Evolutionary conservation across 106 monocot genomes (phyloP).

Genomic region (Platanthera guangdongensis): DNA sequence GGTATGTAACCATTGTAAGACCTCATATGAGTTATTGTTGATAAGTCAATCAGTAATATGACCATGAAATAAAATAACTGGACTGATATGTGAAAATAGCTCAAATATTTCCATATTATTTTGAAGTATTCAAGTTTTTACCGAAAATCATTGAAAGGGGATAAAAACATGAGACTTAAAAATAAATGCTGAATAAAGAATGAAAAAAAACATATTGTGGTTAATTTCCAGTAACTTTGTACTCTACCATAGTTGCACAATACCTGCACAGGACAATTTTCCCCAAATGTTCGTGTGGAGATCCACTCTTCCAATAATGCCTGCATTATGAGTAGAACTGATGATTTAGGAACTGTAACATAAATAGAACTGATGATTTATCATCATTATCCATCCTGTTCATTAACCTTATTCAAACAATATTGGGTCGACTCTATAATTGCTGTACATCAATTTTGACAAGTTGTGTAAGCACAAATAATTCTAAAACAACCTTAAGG

Average conservation of each 20-base stretch:
- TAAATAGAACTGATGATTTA: background rate
- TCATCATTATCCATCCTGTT: background rate
- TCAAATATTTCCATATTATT: too few relatives aligned
- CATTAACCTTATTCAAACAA: background rate
- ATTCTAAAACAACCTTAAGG: too few relatives aligned
- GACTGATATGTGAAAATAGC: too few relatives aligned
- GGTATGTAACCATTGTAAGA: too few relatives aligned
- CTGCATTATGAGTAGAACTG: conserved; percentile 23
- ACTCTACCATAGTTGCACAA: background rate
- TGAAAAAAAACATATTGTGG: background rate
- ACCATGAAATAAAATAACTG: too few relatives aligned
- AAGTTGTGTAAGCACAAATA: too few relatives aligned
- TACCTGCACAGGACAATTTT: conserved; percentile 73
- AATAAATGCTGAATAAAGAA: background rate
- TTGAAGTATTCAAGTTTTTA: too few relatives aligned
- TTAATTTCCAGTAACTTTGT: background rate
- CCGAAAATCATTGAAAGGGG: too few relatives aligned
- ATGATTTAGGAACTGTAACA: background rate
- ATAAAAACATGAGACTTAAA: background rate
- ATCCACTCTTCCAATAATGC: conserved; percentile 98
- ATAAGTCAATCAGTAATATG: too few relatives aligned
- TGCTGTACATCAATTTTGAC: background rate
- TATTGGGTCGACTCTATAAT: background rate
- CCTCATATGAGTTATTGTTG: too few relatives aligned
- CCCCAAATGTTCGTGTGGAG: conserved; percentile 72